These are phyloP conservation scores for Circinella umbellata DNA, from an alignment of 371 early-diverging fungal species.

Conservation along the genomic window DNA sequence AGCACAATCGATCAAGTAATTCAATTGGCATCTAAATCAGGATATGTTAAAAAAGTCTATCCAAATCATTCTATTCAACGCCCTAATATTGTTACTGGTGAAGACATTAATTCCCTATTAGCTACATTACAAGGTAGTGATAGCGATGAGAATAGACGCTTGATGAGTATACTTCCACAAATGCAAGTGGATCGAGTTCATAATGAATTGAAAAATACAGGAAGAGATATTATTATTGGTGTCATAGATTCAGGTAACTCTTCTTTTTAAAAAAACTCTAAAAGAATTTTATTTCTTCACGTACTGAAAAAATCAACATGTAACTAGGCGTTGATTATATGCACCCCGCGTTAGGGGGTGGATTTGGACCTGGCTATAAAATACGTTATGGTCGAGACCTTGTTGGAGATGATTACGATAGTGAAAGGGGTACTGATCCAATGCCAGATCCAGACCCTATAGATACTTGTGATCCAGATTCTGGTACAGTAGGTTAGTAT, in stretches of 20 bases:
- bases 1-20: neutral
- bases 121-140: too few relatives aligned
- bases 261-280: neutral
- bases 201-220: conserved; percentile 50
- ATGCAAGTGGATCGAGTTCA: conserved; percentile 32
- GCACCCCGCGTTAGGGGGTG: conserved; percentile 77
- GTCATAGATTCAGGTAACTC: conserved; percentile 68
- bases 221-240: conserved; percentile 73
- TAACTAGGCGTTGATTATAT: conserved; percentile 60
- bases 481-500: conserved; percentile 36
- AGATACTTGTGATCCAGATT: conserved; percentile 44
- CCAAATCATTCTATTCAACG: conserved; percentile 35
- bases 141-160: too few relatives aligned
- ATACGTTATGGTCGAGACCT: conserved; percentile 67
- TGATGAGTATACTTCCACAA: too few relatives aligned
- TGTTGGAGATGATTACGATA: conserved; percentile 49
- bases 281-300: conserved; percentile 8
- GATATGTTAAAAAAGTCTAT: conserved; percentile 28
- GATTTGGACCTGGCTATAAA: conserved; percentile 65
- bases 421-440: neutral
- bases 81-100: conserved; percentile 15
- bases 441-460: conserved; percentile 31
- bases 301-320: conserved; percentile 23
- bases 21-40: neutral
- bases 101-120: too few relatives aligned